Percentiles rank a stretch among this genome's conserved stretches.
Evolutionary conservation across 345 rosid species (phyloP).

Genomic region (Salix exigua): DNA sequence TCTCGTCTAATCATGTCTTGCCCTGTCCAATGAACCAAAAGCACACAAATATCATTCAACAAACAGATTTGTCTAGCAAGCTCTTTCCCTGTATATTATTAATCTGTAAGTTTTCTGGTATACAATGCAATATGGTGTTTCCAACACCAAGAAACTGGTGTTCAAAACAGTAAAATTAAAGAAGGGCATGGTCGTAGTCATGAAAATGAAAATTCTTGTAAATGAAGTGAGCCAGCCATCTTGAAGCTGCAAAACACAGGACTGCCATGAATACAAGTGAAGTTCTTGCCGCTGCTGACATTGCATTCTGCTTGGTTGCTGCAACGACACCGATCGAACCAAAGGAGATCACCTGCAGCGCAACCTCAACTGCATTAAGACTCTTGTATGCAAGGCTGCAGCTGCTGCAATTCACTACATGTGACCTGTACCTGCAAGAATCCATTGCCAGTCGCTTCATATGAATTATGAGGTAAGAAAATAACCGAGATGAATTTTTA

Average conservation of each 20-base stretch:
- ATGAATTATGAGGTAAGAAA: neutral
- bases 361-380: slow-evolving; percentile 55
- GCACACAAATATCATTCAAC: no score
- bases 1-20: no score
- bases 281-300: slow-evolving; percentile 44
- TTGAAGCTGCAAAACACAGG: slow-evolving; percentile 62
- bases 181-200: slow-evolving; percentile 72
- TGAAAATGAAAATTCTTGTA: slow-evolving; percentile 68
- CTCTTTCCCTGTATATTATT: no score
- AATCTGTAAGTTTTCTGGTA: no score
- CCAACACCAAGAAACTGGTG: neutral
- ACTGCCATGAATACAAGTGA: slow-evolving; percentile 42
- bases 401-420: slow-evolving; percentile 76
- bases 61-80: no score
- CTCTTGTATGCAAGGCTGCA: slow-evolving; percentile 58
- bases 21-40: no score
- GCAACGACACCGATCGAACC: slow-evolving; percentile 55
- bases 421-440: slow-evolving; percentile 70
- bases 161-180: neutral
- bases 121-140: neutral
- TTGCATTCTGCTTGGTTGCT: slow-evolving; percentile 36
- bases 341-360: slow-evolving; percentile 50
- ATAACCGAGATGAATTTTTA: neutral
- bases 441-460: neutral
- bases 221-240: slow-evolving; percentile 68